These are phyloP conservation scores for Ceratobasidium sp. DNA, from an alignment of 1,284 basidiomycete genomes.

Conservation along the genomic window DNA sequence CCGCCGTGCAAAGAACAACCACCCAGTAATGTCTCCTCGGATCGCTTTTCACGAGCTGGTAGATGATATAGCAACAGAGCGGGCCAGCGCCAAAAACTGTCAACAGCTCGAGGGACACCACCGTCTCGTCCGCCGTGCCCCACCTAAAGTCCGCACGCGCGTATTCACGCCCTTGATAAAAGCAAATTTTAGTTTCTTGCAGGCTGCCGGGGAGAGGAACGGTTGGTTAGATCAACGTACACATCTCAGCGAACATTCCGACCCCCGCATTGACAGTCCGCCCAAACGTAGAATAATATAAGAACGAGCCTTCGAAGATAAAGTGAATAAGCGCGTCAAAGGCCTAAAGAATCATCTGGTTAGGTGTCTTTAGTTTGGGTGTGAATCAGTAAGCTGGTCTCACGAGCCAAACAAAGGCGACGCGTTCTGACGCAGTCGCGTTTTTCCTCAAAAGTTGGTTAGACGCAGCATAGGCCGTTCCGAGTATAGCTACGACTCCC, in stretches of 20 bases:
- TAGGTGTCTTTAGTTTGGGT: neutral
- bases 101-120: conserved; percentile 83
- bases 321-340: conserved; percentile 74
- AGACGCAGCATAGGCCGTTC: conserved; percentile 34
- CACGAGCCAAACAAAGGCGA: conserved; percentile 49
- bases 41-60: conserved; percentile 71
- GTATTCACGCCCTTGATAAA: conserved; percentile 69
- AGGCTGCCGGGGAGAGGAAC: conserved; percentile 17
- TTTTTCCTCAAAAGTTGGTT: conserved; percentile 42
- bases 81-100: conserved; percentile 83
- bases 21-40: conserved; percentile 84
- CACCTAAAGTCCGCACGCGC: conserved; percentile 83
- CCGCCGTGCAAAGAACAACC: conserved; percentile 77
- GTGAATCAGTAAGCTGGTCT: conserved; percentile 2
- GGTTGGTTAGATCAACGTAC: conserved; percentile 61
- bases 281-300: conserved; percentile 79
- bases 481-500: conserved; percentile 46
- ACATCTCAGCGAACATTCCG: conserved; percentile 80
- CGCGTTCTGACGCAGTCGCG: conserved; percentile 40
- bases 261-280: conserved; percentile 75
- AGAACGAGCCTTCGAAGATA: conserved; percentile 80
- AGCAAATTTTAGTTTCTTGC: conserved; percentile 50
- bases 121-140: conserved; percentile 79
- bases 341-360: conserved; percentile 16
- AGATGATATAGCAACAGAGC: conserved; percentile 75